Base-by-base conservation (phyloP, 768 basidiomycete genomes). In the Cubamyces lactineus region DNA sequence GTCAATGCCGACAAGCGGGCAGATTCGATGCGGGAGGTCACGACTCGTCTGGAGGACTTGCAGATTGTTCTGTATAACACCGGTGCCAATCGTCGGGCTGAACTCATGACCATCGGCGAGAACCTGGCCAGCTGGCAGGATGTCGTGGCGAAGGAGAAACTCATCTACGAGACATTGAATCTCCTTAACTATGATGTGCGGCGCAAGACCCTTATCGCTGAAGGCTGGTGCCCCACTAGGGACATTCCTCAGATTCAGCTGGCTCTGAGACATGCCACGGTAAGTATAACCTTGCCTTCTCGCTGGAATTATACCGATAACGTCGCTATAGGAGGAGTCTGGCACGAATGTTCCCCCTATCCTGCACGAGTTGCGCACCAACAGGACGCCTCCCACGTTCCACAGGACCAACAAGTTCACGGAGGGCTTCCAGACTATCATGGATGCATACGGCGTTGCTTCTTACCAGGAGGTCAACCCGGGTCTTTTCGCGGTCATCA, bases 401-500 rank as follows among this genome's bases (percentile, higher is more conserved):
- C 86, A 92, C 66, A 86, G 94, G 61, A 95, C 92, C 26, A 96
- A 95, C 80, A 95, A 92, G 74, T 96, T 99, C 71, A 98, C 97
- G 1, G 91, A 92, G 69, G 96, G 89, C 8, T 98, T 95, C 84
- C 97, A 99, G 76, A 85, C 91, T 40, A 96, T 99, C 76, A 97
- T 99, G 88, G 97, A 99, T 75, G 89, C 90, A 53, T 99, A 99
- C 71, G 97, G 96, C 70, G 87, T 93, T 53, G 92, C 94, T 15
- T 87, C 85, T 1, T 98, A 99, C 73, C 92, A 98, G 73, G 97
- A 99, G 75, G 87, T 95, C 73, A 98, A 98, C 73, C 96, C 97
- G 19, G 97, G 96, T 56, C 77, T 98, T 28, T 96, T 96, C 75
- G 94, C 93, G 0, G 79, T 92, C 67, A 79, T 91, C 67, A 97